Evolutionary conservation across 306 rosid species (phyloP), one percentile per base, ranked within the genome.

Genomic region (Vigna trinervia): DNA sequence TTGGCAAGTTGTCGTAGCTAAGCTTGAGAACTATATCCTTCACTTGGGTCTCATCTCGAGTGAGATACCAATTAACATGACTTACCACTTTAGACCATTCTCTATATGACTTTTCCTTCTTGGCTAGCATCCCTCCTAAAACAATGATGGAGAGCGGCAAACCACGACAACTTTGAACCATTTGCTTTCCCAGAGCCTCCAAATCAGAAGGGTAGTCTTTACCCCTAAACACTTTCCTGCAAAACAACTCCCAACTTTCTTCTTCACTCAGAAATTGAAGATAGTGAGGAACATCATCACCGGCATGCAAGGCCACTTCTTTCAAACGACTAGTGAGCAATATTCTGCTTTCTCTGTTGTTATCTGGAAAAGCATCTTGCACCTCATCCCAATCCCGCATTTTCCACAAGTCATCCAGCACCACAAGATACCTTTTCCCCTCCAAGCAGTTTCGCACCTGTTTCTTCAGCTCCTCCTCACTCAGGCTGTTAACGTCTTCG

Each of bases 91-190:
- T 74, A 2, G 69, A 68, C 86, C 84, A 74, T 45, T 79, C 78
- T 59, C 66, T 51, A 0, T 28, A 6, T 1, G 79, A 80, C 32
- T 73, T 73, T 74, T 64, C 69, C 53, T 80, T 80, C 32, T 80
- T 43, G 59, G 83, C 74, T 0, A 80, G 45, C n/a, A 80, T 61
- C 7, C 79, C 83, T 26, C 52, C 79, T 3, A 80, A 52, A 0
- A 80, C 83, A 11, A 73, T 17, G 47, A 80, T 73, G 3, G 83
- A 80, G 8, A 80, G 75, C 0, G 79, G 83, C 53, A 80, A 80
- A 9, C 69, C 69, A 0, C 74, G 23, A 34, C 79, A 80, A 56
- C 79, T 80, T 30, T 19, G 12, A 67, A 65, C 70, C 3, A 80
- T 43, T 13, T 73, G 69, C 12, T 73, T 73, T 0, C 79, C 81